phyloP scores from a whole-genome alignment of 495 filamentous ascomycete genomes.

The Neurospora sp. region DNA sequence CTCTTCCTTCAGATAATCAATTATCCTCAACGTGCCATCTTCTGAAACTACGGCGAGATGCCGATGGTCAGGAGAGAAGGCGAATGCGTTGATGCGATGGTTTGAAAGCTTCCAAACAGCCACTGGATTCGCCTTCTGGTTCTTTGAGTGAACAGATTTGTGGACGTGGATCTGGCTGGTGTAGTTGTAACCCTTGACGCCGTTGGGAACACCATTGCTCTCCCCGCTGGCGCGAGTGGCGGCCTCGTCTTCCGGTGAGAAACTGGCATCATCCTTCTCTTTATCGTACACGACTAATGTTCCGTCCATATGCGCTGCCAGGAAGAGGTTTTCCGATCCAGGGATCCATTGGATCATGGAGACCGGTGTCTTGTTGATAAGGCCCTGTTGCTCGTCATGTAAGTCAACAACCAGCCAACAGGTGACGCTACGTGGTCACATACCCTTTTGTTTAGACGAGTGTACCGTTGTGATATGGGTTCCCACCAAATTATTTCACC shows the following conservation, averaged over 20 bases:
- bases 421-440: background rate
- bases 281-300: conserved; percentile 95
- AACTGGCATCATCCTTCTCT: conserved; percentile 83
- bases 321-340: conserved; percentile 84
- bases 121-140: conserved; percentile 88
- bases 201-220: conserved; percentile 24
- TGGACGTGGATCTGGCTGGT: conserved; percentile 47
- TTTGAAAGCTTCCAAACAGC: conserved; percentile 85
- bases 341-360: conserved; percentile 88
- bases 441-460: conserved; percentile 83
- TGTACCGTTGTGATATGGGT: conserved; percentile 92
- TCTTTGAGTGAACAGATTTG: conserved; percentile 85
- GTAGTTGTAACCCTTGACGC: conserved; percentile 15
- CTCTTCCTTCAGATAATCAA: conserved; percentile 88
- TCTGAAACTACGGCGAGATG: conserved; percentile 90
- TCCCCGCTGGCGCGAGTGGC: conserved; percentile 30
- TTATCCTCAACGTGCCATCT: conserved; percentile 78
- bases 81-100: conserved; percentile 77
- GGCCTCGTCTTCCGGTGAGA: conserved; percentile 38
- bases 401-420: background rate
- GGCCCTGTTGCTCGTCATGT: conserved; percentile 39
- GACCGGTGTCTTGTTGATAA: conserved; percentile 76
- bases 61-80: conserved; percentile 75
- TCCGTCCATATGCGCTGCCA: conserved; percentile 89
- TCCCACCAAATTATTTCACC: conserved; percentile 99